Evolutionary conservation across 106 monocot species (phyloP).

Genomic region (Narthecium ossifragum): DNA sequence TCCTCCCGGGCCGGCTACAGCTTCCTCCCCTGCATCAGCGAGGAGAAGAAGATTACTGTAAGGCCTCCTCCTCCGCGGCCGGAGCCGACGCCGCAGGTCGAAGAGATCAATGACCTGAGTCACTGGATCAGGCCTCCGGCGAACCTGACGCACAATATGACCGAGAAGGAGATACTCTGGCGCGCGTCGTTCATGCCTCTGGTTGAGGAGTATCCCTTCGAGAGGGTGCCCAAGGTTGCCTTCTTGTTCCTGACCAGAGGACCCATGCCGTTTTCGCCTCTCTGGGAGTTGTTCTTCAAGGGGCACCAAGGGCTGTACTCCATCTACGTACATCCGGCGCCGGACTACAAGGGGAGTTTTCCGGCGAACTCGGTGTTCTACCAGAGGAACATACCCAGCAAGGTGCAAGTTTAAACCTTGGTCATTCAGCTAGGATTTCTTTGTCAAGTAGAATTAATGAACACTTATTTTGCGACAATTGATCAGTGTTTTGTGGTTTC

Average conservation of each 20-base stretch:
- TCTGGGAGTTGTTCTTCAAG: conserved; percentile 8
- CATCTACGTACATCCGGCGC: conserved; percentile 8
- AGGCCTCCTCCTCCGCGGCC: too few relatives aligned
- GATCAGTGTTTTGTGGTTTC: too few relatives aligned
- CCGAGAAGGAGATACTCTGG: conserved; percentile 5
- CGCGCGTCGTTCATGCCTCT: conserved; percentile 6
- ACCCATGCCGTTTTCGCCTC: not conserved
- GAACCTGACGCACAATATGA: conserved; percentile 8
- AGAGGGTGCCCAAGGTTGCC: conserved; percentile 5
- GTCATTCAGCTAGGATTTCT: too few relatives aligned
- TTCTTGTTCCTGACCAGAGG: conserved; percentile 5
- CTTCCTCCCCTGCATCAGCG: too few relatives aligned
- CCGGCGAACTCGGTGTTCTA: conserved; percentile 14
- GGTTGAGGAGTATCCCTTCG: conserved; percentile 5
- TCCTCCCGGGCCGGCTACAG: too few relatives aligned
- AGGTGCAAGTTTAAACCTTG: too few relatives aligned
- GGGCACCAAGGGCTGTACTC: conserved; percentile 3
- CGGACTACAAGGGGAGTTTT: conserved; percentile 6
- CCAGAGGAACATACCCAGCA: conserved; percentile 20
- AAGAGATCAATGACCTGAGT: not conserved
- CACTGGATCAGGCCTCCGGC: conserved; percentile 3
- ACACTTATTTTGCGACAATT: too few relatives aligned
- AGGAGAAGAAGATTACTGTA: too few relatives aligned
- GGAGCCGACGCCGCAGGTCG: too few relatives aligned
- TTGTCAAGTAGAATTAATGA: too few relatives aligned